These are phyloP conservation scores for Penicillium sp. DNA, from an alignment of 2,329 filamentous ascomycete genomes.

Conservation along the genomic window DNA sequence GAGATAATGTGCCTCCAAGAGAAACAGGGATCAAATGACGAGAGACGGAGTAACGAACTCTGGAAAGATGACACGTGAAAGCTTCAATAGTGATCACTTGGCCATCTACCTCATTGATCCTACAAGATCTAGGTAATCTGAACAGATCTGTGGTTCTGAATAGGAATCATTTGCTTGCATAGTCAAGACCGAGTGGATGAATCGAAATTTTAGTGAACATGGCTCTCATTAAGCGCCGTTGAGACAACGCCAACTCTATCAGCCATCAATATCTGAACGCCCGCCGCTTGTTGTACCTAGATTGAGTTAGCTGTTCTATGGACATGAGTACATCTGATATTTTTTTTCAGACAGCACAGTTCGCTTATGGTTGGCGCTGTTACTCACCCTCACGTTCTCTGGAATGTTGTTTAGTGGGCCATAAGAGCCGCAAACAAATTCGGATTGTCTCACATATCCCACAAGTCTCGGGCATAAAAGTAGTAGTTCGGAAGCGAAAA, in stretches of 20 bases:
- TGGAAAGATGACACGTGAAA: too few species aligned
- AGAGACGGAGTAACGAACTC: too few species aligned
- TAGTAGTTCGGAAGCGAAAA: constrained; percentile 46
- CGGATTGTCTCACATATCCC: constrained; percentile 40
- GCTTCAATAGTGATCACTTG: too few species aligned
- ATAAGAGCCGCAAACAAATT: constrained; percentile 45
- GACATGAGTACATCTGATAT: neutral
- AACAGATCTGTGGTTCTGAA: neutral
- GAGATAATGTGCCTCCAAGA: too few species aligned
- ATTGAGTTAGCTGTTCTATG: constrained; percentile 21
- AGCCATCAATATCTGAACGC: constrained; percentile 31
- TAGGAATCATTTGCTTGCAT: neutral
- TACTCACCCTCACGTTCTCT: constrained; percentile 18
- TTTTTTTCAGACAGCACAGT: neutral
- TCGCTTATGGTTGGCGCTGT: neutral
- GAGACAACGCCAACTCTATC: constrained; percentile 32
- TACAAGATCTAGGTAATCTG: neutral
- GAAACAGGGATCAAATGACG: too few species aligned
- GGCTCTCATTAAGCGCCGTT: constrained; percentile 19
- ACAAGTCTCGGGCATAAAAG: constrained; percentile 46
- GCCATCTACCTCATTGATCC: neutral
- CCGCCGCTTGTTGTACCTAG: constrained; percentile 31
- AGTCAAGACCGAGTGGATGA: neutral
- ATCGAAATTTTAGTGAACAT: neutral
- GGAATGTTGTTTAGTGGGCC: constrained; percentile 40